Percentiles rank a stretch among this genome's conserved stretches.
Evolutionary conservation across 768 basidiomycete genomes (phyloP).

Genomic region (Pulveroboletus frians): DNA sequence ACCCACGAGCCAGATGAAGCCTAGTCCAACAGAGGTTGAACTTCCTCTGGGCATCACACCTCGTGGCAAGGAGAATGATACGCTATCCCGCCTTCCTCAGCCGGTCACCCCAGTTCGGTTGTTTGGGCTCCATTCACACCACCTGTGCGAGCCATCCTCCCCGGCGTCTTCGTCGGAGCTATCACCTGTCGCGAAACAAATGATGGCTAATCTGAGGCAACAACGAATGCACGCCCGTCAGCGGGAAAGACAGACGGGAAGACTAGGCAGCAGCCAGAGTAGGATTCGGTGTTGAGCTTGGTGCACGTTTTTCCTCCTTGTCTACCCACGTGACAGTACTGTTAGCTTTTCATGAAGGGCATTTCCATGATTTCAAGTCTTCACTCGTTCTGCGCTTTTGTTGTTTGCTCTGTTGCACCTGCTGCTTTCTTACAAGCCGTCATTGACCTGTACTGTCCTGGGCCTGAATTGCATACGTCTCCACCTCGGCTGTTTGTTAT

Average conservation of each 20-base stretch:
- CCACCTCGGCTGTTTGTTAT: too few species aligned
- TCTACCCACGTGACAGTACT: slow-evolving; percentile 1
- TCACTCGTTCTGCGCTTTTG: slow-evolving; percentile 5
- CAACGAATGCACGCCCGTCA: slow-evolving; percentile 33
- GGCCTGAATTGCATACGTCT: too few species aligned
- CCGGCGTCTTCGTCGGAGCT: slow-evolving; percentile 71
- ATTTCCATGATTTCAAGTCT: slow-evolving; percentile 8
- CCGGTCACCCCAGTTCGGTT: slow-evolving; percentile 42
- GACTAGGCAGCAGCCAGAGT: slow-evolving; percentile 30
- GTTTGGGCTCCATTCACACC: slow-evolving; percentile 34
- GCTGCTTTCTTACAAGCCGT: neutral
- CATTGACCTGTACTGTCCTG: neutral
- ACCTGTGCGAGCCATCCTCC: slow-evolving; percentile 39
- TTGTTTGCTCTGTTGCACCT: slow-evolving; percentile 2
- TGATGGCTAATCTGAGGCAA: slow-evolving; percentile 60
- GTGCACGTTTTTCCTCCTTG: neutral
- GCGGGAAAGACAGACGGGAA: slow-evolving; percentile 28
- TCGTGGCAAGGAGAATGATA: slow-evolving; percentile 22
- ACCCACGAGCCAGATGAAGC: neutral
- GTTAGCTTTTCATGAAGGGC: slow-evolving; percentile 13
- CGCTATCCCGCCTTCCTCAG: slow-evolving; percentile 30
- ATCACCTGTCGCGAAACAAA: slow-evolving; percentile 59
- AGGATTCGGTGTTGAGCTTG: slow-evolving; percentile 25
- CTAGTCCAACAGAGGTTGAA: neutral
- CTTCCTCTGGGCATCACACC: too few species aligned